These are phyloP conservation scores for Durusdinium trenchii DNA, from an alignment of 73 alveolate species.

Conservation along the genomic window DNA sequence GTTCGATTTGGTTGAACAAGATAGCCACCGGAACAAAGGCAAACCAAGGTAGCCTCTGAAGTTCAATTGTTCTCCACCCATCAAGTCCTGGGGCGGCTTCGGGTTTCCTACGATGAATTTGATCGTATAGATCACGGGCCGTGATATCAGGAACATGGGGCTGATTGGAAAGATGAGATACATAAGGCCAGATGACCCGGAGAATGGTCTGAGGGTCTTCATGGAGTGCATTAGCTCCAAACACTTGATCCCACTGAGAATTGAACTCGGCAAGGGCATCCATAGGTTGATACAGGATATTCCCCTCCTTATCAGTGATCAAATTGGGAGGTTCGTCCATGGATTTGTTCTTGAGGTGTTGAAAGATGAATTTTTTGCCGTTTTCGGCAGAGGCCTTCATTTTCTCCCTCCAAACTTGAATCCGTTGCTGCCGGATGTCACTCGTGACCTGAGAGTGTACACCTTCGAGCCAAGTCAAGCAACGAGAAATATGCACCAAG, in stretches of 20 bases:
- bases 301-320: too few relatives aligned
- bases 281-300: too few relatives aligned
- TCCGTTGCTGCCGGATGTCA: too few relatives aligned
- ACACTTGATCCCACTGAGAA: neutral
- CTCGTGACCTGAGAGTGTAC: too few relatives aligned
- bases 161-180: neutral
- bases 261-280: neutral
- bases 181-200: neutral
- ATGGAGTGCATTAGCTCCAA: neutral
- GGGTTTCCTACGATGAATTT: neutral
- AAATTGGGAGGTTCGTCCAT: too few relatives aligned
- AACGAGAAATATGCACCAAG: too few relatives aligned
- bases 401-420: too few relatives aligned
- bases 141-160: neutral
- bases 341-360: too few relatives aligned
- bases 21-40: neutral
- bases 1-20: neutral
- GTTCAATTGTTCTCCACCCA: neutral
- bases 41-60: neutral
- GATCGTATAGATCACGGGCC: neutral
- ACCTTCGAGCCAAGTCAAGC: too few relatives aligned
- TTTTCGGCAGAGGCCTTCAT: too few relatives aligned
- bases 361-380: too few relatives aligned
- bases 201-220: neutral
- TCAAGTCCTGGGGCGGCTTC: neutral